A percentile compares a stretch with the other conserved stretches of the same genome.
These are phyloP conservation scores for Glycine tomentella DNA, from an alignment of 306 rosid species.

Conservation along the genomic window DNA sequence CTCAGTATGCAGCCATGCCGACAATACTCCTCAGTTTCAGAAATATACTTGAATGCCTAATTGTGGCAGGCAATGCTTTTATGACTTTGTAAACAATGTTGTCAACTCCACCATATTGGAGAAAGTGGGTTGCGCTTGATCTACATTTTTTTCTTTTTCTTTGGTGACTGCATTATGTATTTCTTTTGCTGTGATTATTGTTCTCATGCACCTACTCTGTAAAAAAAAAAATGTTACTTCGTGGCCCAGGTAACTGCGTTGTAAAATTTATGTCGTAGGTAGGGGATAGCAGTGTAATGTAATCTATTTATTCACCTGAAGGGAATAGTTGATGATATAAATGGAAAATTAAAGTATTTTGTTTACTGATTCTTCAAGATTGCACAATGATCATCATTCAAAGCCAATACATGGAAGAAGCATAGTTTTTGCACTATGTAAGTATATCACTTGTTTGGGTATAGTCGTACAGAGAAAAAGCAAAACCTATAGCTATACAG, in stretches of 20 bases:
- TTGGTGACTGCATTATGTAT: background rate
- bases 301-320: background rate
- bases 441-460: slow-evolving; percentile 15
- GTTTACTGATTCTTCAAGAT: background rate
- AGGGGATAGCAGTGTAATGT: too few species aligned
- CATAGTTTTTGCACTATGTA: background rate
- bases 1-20: slow-evolving; percentile 59
- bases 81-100: slow-evolving; percentile 58
- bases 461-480: background rate
- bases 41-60: slow-evolving; percentile 60
- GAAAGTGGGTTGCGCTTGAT: slow-evolving; percentile 47
- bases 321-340: background rate
- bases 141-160: background rate
- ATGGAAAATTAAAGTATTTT: background rate
- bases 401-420: background rate
- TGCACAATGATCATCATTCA: background rate
- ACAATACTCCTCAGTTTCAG: slow-evolving; percentile 40
- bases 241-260: background rate
- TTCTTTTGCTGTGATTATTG: slow-evolving; percentile 9
- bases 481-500: background rate
- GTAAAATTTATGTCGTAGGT: background rate
- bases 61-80: slow-evolving; percentile 70
- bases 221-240: background rate
- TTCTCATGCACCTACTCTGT: slow-evolving; percentile 5
- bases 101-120: slow-evolving; percentile 58